phyloP scores from a whole-genome alignment of 2,329 filamentous ascomycete species.

The Claviceps fusiformis region DNA sequence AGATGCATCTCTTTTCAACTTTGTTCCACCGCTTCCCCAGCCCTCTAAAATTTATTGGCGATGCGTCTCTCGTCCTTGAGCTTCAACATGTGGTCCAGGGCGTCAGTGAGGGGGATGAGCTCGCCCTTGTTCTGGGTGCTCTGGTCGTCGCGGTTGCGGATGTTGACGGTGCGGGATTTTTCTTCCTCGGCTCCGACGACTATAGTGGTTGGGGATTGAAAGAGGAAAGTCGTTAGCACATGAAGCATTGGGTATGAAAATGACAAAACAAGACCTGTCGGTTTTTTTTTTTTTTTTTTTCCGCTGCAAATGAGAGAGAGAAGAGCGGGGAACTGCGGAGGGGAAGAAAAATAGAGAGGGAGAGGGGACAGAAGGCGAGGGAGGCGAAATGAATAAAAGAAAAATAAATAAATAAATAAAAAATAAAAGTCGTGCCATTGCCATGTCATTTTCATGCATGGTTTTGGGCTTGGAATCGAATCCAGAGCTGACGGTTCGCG shows the following conservation, averaged over 20 bases:
- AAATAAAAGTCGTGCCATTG: background rate
- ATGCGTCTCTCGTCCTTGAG: slow-evolving; percentile 34
- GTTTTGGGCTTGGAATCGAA: background rate
- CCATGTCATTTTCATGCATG: background rate
- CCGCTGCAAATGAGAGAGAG: background rate
- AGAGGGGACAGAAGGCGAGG: background rate
- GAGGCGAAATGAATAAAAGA: too few species aligned
- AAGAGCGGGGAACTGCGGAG: background rate
- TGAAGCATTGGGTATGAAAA: background rate
- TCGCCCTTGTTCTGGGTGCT: slow-evolving; percentile 48
- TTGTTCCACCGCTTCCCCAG: too few species aligned
- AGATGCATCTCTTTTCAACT: too few species aligned
- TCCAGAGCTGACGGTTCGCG: background rate
- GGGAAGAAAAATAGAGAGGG: background rate
- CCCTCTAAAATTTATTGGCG: slow-evolving; percentile 20
- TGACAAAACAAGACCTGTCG: background rate
- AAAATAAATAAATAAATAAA: too few species aligned
- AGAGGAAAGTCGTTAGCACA: background rate
- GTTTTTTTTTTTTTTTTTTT: too few species aligned
- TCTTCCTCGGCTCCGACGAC: slow-evolving; percentile 51
- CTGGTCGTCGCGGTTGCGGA: slow-evolving; percentile 50
- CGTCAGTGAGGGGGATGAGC: slow-evolving; percentile 41
- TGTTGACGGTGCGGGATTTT: slow-evolving; percentile 46
- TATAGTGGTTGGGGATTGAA: slow-evolving; percentile 10
- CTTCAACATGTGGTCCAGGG: slow-evolving; percentile 39